Evolutionary conservation across 176 grass and related monocot species (phyloP).

Genomic region (Miscanthus lutarioriparius): DNA sequence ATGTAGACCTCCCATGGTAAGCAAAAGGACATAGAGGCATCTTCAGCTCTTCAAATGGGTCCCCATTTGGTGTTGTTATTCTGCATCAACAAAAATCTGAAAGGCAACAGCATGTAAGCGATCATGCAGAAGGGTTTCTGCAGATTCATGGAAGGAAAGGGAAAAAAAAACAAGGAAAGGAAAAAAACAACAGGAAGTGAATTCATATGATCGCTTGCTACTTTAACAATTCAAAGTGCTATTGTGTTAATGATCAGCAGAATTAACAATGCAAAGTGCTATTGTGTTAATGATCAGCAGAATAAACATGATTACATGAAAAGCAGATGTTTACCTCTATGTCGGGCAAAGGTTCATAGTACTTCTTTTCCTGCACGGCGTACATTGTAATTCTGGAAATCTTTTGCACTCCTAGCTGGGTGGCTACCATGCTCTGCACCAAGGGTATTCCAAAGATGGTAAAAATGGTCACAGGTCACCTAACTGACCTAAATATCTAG

Average conservation of each 20-base stretch:
- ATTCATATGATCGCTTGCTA: neutral
- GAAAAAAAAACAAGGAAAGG: neutral
- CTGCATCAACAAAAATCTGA: constrained; percentile 90
- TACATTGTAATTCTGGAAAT: constrained; percentile 86
- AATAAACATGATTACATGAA: neutral
- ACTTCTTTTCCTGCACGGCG: constrained; percentile 85
- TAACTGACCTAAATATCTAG: neutral
- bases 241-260: too few species aligned
- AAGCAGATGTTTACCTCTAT: constrained; percentile 59
- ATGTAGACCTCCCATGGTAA: neutral
- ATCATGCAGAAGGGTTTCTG: neutral
- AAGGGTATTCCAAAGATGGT: constrained; percentile 35
- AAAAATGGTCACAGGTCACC: neutral
- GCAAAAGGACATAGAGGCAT: neutral
- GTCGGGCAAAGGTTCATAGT: constrained; percentile 77
- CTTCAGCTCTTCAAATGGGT: neutral
- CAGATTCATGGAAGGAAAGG: neutral
- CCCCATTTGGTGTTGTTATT: constrained; percentile 25
- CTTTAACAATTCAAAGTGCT: too few species aligned
- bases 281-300: neutral
- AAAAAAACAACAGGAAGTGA: neutral
- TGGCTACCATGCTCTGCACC: constrained; percentile 85
- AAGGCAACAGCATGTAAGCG: constrained; percentile 12
- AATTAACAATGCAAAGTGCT: neutral
- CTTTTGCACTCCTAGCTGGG: constrained; percentile 83